Percentiles rank a stretch among this genome's conserved stretches.
These are phyloP conservation scores for Physcomitrium patens DNA, from an alignment of 225 moss, liverwort and hornwort species.

Conservation along the genomic window DNA sequence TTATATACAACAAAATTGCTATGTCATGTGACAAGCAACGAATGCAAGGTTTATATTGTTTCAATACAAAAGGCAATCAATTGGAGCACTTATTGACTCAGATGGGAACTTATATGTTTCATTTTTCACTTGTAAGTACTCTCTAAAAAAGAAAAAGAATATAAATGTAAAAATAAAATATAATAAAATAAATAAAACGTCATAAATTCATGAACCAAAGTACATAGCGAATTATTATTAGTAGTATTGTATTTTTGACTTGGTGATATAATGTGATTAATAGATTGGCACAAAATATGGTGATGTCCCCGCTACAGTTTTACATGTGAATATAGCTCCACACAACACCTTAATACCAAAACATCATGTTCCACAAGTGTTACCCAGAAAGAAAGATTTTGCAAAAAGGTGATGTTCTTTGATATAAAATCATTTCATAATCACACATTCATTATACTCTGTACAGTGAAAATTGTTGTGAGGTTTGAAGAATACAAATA, in stretches of 20 bases:
- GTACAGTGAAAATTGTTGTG: background rate
- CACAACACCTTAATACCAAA: constrained; percentile 2
- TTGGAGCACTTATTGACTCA: constrained; percentile 48
- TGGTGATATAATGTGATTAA: fast-evolving
- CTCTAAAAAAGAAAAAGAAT: no score
- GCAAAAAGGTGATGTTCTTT: constrained; percentile 2
- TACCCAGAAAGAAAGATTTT: constrained; percentile 23
- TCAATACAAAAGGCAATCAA: constrained; percentile 54
- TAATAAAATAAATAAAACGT: no score
- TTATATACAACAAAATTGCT: constrained; percentile 40
- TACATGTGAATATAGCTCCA: constrained; percentile 53
- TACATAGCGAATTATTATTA: no score
- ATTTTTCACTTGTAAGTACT: constrained; percentile 50
- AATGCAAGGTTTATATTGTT: constrained; percentile 51
- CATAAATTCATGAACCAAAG: no score
- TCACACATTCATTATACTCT: background rate
- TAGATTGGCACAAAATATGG: constrained; percentile 54
- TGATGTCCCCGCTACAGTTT: constrained; percentile 43
- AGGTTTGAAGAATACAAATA: fast-evolving
- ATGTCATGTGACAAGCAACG: constrained; percentile 35
- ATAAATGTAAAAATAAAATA: no score
- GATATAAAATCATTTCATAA: background rate
- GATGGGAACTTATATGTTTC: constrained; percentile 54
- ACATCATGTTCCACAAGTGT: background rate
- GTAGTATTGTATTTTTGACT: background rate